Evolutionary conservation across 768 basidiomycete species (phyloP).

Genomic region (Rhizopogon roseolus): DNA sequence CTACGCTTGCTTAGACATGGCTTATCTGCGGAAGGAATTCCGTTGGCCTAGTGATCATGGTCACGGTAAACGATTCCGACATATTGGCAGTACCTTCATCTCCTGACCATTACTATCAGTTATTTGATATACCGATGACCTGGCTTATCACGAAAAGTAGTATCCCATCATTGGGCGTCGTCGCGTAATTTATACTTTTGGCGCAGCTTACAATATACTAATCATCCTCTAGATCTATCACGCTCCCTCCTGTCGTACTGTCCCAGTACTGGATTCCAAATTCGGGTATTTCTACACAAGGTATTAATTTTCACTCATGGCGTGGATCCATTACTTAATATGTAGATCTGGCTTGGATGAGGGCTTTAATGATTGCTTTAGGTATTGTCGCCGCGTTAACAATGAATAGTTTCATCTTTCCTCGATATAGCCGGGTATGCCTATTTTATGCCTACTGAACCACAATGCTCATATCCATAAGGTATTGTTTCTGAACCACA

Average conservation of each 20-base stretch:
- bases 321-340: not conserved
- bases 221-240: conserved; percentile 29
- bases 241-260: conserved; percentile 39
- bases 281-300: conserved; percentile 20
- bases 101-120: conserved; percentile 16
- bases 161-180: conserved; percentile 36
- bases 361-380: conserved; percentile 36
- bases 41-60: conserved; percentile 34
- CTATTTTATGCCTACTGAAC: not conserved
- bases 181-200: conserved; percentile 29
- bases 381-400: conserved; percentile 42
- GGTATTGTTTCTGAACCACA: conserved; percentile 38
- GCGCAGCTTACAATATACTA: not conserved
- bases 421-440: conserved; percentile 40
- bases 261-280: conserved; percentile 23
- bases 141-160: conserved; percentile 38
- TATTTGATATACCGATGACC: conserved; percentile 40
- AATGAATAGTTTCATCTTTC: conserved; percentile 41
- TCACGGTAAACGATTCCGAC: conserved; percentile 27
- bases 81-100: not conserved
- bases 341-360: conserved; percentile 34
- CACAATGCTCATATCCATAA: conserved; percentile 9
- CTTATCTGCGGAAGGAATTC: conserved; percentile 36
- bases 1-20: conserved; percentile 25
- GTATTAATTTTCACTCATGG: conserved; percentile 10